Evolutionary conservation across 352 stramenopile genomes (phyloP).

Genomic region (Pythium apleroticum): DNA sequence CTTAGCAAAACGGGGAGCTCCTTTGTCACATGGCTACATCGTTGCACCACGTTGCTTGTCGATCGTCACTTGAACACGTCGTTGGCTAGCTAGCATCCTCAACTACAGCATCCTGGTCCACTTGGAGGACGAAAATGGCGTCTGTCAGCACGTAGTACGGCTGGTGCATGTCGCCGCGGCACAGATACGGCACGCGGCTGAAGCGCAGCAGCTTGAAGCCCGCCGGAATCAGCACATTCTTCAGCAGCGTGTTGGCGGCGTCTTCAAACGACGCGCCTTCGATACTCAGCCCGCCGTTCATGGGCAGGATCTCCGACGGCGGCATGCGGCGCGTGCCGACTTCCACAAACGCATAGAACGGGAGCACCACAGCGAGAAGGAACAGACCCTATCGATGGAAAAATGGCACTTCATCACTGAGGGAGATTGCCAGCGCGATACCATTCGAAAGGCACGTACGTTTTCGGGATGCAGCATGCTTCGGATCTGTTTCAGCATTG

Average conservation of each 20-base stretch:
- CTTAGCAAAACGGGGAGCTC: background rate
- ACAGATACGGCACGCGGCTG: conserved; percentile 83
- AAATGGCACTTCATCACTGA: background rate
- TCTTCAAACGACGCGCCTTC: conserved; percentile 70
- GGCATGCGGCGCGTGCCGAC: conserved; percentile 61
- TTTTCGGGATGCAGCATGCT: conserved; percentile 71
- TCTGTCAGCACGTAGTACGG: conserved; percentile 87
- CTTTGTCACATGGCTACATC: conserved; percentile 19
- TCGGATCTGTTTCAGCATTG: conserved; percentile 75
- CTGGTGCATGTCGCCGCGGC: conserved; percentile 70
- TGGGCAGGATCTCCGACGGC: conserved; percentile 64
- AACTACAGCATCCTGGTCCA: conserved; percentile 31
- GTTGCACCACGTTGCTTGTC: background rate
- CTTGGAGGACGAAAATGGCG: conserved; percentile 78
- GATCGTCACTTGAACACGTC: background rate
- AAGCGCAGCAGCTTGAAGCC: conserved; percentile 82
- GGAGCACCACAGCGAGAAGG: conserved; percentile 74
- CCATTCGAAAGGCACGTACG: no score
- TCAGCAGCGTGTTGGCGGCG: conserved; percentile 53
- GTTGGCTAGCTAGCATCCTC: background rate
- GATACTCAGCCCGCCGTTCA: conserved; percentile 60
- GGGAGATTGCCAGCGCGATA: background rate
- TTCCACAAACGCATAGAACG: conserved; percentile 83
- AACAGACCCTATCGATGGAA: conserved; percentile 50
- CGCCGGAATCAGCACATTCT: conserved; percentile 63